Conservation (phyloP, 2,329 filamentous ascomycete genomes). For the Pseudogymnoascus sp. region DNA sequence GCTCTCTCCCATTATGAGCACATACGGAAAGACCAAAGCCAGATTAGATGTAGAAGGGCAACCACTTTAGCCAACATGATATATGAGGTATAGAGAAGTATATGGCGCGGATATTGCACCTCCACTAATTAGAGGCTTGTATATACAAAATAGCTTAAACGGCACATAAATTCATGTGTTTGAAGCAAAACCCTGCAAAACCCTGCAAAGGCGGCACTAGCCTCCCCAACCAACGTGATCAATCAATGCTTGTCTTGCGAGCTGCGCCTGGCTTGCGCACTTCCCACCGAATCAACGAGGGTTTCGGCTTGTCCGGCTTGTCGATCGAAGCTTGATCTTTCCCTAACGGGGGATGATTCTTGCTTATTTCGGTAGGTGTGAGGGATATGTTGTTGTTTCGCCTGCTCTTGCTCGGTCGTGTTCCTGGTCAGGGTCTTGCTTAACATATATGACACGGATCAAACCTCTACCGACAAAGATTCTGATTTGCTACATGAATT, state of each 20-base stretch:
- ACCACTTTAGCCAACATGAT: no score
- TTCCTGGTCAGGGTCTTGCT: not conserved
- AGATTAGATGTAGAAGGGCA: no score
- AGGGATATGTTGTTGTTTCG: not conserved
- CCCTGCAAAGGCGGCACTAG: not conserved
- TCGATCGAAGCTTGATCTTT: not conserved
- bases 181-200: not conserved
- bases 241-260: not conserved
- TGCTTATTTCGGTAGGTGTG: not conserved
- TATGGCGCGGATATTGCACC: no score
- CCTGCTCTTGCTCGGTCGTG: not conserved
- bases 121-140: no score
- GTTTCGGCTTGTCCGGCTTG: not conserved
- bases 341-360: not conserved
- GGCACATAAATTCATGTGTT: no score
- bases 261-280: not conserved
- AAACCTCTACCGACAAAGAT: no score
- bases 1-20: no score
- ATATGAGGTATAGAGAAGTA: no score
- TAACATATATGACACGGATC: no score
- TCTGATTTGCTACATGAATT: no score
- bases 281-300: not conserved
- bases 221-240: not conserved
- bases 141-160: no score
- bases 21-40: no score